A percentile compares a stretch with the other conserved stretches of the same genome.
phyloP scores from a whole-genome alignment of 108 stramenopile species.

The Nannochloropsis salina region DNA sequence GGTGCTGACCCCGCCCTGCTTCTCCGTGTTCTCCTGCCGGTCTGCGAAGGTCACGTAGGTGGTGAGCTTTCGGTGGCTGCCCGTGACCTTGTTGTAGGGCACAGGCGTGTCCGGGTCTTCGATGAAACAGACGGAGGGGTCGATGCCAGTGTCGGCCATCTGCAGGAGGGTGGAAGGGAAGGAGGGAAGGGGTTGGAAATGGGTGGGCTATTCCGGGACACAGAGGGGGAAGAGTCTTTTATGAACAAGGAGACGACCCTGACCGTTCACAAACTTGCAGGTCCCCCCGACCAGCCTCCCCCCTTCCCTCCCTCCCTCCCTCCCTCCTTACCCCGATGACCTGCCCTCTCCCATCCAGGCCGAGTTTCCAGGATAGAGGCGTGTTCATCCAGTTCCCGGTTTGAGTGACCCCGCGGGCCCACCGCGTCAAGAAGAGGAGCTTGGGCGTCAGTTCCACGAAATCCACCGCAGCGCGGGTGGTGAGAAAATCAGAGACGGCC shows the following conservation, averaged over 20 bases:
- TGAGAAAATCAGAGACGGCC: neutral
- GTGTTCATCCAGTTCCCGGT: neutral
- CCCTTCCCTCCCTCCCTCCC: neutral
- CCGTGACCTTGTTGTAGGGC: neutral
- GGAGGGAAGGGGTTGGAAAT: neutral
- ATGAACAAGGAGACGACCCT: neutral
- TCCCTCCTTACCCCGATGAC: constrained; percentile 23
- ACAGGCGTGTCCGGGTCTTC: neutral
- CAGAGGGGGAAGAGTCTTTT: neutral
- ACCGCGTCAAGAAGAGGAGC: neutral
- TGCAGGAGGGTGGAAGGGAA: neutral
- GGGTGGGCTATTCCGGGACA: neutral
- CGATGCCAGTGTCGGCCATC: neutral
- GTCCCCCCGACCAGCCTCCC: neutral
- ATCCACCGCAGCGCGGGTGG: neutral
- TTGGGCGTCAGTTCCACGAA: constrained; percentile 3
- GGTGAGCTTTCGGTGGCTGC: neutral
- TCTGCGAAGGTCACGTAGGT: constrained; percentile 12
- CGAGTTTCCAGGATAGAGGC: neutral
- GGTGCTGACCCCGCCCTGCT: neutral
- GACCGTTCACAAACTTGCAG: neutral
- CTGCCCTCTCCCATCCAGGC: neutral
- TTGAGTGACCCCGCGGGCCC: neutral
- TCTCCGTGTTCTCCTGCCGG: neutral
- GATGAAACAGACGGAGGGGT: neutral